Conservation (phyloP, 495 filamentous ascomycete species). For the Aspergillus cavernicola region DNA sequence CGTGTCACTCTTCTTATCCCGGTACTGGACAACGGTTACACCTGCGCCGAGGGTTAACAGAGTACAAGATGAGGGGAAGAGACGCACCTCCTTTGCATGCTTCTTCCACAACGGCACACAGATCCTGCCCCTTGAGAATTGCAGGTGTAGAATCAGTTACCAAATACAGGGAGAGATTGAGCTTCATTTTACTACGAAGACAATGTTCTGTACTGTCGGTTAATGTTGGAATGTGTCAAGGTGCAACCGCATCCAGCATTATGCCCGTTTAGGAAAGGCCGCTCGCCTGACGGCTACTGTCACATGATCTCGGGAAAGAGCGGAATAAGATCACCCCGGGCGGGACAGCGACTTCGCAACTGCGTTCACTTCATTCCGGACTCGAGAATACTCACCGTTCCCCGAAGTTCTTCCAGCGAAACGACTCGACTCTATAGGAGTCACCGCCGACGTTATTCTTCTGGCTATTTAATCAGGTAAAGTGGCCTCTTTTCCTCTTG, state of each 20-base stretch:
- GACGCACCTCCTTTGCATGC: conserved; percentile 66
- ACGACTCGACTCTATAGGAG: background rate
- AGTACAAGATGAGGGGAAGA: conserved; percentile 3
- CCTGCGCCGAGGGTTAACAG: conserved; percentile 38
- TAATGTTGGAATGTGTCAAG: background rate
- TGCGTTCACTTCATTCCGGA: conserved; percentile 14
- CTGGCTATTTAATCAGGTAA: conserved; percentile 1
- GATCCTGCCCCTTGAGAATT: conserved; percentile 67
- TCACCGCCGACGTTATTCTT: background rate
- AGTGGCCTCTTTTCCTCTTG: background rate
- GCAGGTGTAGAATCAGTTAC: conserved; percentile 87
- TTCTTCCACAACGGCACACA: conserved; percentile 70
- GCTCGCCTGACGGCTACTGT: background rate
- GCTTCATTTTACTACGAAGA: conserved; percentile 26
- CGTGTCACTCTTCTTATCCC: conserved; percentile 84
- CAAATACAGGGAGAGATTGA: conserved; percentile 72
- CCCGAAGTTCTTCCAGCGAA: conserved; percentile 34
- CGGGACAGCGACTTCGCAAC: conserved; percentile 11
- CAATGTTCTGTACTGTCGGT: too few relatives aligned
- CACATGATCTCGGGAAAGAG: background rate
- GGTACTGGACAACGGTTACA: conserved; percentile 83
- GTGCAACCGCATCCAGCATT: background rate
- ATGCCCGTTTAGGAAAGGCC: conserved; percentile 7
- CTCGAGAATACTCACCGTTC: conserved; percentile 49
- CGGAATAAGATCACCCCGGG: background rate